These are phyloP conservation scores for Rhodotorula paludigena DNA, from an alignment of 768 basidiomycete genomes.

Conservation along the genomic window DNA sequence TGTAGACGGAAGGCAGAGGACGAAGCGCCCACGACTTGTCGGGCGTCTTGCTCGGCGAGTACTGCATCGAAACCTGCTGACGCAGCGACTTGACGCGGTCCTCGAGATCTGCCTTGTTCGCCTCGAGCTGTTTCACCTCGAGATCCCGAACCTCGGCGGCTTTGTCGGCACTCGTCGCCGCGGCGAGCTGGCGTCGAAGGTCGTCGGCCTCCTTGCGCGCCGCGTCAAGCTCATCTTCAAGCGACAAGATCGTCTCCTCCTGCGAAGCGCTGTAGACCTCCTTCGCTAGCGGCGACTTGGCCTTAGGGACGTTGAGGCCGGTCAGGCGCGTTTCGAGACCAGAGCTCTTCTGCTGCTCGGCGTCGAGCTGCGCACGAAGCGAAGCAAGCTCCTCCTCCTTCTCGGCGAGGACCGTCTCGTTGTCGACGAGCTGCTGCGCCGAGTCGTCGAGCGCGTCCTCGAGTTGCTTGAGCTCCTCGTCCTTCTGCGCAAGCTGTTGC, in stretches of 20 bases:
- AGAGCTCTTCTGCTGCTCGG: slow-evolving; percentile 22
- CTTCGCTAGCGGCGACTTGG: slow-evolving; percentile 32
- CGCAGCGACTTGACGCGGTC: slow-evolving; percentile 57
- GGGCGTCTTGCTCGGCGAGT: slow-evolving; percentile 25
- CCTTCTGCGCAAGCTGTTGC: slow-evolving; percentile 3
- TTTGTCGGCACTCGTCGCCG: slow-evolving; percentile 63
- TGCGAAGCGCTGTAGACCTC: slow-evolving; percentile 21
- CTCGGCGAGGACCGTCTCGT: slow-evolving; percentile 26
- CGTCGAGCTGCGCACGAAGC: slow-evolving; percentile 18
- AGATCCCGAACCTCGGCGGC: slow-evolving; percentile 58
- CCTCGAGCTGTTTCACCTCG: slow-evolving; percentile 69
- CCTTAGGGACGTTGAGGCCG: slow-evolving; percentile 31
- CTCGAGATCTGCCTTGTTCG: slow-evolving; percentile 67
- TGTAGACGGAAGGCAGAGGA: slow-evolving; percentile 33
- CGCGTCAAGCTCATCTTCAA: slow-evolving; percentile 71
- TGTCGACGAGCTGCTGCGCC: slow-evolving; percentile 30
- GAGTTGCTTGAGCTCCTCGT: slow-evolving; percentile 26
- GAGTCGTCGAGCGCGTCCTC: slow-evolving; percentile 37
- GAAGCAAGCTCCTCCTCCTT: slow-evolving; percentile 22
- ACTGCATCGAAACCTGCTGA: slow-evolving; percentile 34
- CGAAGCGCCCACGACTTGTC: slow-evolving; percentile 39
- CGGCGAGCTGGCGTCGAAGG: slow-evolving; percentile 61
- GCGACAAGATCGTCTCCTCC: slow-evolving; percentile 35
- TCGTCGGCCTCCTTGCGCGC: slow-evolving; percentile 71
- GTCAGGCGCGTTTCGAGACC: slow-evolving; percentile 29